phyloP scores from a whole-genome alignment of 202 grass and related monocot genomes.

The Panicum hallii region DNA sequence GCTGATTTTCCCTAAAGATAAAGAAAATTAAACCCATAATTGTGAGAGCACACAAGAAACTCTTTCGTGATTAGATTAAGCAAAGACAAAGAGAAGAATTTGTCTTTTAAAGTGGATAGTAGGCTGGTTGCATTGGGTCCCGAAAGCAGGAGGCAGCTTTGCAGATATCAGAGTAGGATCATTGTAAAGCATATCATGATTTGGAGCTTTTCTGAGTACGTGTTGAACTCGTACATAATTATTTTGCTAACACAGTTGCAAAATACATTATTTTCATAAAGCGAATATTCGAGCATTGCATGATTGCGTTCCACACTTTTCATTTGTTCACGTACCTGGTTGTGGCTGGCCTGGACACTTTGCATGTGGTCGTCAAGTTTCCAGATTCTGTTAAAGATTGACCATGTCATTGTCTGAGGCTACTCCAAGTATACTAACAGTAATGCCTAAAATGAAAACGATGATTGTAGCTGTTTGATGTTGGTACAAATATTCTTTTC shows the following conservation, averaged over 20 bases:
- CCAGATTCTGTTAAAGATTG: background rate
- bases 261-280: background rate
- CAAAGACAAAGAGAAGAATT: background rate
- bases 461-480: background rate
- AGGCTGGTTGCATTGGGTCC: slow-evolving; percentile 11
- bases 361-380: background rate
- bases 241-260: background rate
- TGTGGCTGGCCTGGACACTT: background rate
- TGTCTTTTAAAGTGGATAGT: background rate
- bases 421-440: background rate
- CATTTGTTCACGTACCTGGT: background rate
- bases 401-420: background rate
- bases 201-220: background rate
- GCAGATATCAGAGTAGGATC: background rate
- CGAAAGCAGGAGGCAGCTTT: slow-evolving; percentile 27
- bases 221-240: background rate
- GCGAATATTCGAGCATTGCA: background rate
- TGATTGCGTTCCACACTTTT: background rate
- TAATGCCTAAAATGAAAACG: background rate
- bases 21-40: background rate
- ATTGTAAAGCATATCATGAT: slow-evolving; percentile 2
- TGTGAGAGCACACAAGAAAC: background rate
- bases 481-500: background rate
- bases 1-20: background rate
- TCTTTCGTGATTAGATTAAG: background rate